Conservation (phyloP, 257 asterid genomes). For the Lavandula angustifolia region DNA sequence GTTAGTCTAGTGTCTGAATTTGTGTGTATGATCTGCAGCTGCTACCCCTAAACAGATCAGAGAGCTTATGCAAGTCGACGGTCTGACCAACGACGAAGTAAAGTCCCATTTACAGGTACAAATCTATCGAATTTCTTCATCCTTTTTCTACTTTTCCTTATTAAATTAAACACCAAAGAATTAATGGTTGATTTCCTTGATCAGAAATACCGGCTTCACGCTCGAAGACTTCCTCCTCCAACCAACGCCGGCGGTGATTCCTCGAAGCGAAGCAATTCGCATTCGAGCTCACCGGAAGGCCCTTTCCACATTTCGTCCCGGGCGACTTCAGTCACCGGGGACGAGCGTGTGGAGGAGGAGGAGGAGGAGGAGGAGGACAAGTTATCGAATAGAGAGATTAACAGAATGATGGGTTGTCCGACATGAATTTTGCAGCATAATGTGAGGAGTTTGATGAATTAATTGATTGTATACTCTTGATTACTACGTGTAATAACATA, state of each 20-base stretch:
- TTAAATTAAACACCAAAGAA: neutral
- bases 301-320: constrained; percentile 52
- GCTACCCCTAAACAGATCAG: constrained; percentile 99
- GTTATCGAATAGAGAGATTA: constrained; percentile 25
- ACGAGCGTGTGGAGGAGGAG: constrained; percentile 48
- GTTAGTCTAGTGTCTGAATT: neutral
- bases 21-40: constrained; percentile 48
- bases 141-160: neutral
- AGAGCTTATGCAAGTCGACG: constrained; percentile 97
- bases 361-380: constrained; percentile 66
- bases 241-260: constrained; percentile 30
- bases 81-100: constrained; percentile 97
- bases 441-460: constrained; percentile 21
- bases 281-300: constrained; percentile 62
- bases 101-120: constrained; percentile 92
- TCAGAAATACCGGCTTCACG: constrained; percentile 92
- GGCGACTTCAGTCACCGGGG: constrained; percentile 50
- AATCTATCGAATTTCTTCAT: neutral
- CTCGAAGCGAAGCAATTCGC: constrained; percentile 40
- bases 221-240: constrained; percentile 38
- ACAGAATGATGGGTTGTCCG: constrained; percentile 17
- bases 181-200: neutral
- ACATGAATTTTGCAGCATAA: constrained; percentile 50
- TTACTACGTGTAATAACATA: constrained; percentile 30
- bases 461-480: constrained; percentile 15